A percentile compares a stretch with the other conserved stretches of the same genome.
Conservation (phyloP, 2,329 filamentous ascomycete species). For the Lachnellula hyalina region DNA sequence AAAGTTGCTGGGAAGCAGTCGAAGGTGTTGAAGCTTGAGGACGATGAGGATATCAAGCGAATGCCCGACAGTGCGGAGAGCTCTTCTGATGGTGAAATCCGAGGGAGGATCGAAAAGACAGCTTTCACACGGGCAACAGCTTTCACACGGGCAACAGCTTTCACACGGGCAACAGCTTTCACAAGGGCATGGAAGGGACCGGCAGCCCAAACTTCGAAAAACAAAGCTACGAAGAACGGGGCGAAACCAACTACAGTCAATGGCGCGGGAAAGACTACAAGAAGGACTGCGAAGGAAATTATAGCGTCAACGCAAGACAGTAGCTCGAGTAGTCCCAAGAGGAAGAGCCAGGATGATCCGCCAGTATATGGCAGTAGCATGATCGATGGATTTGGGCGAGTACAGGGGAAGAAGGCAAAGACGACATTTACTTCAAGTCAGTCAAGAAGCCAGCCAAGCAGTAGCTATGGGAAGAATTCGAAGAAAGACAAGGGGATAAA, state of each 20-base stretch:
- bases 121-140: not conserved
- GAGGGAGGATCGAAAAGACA: not conserved
- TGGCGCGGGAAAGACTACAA: not conserved
- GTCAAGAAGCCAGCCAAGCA: not conserved
- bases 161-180: not conserved
- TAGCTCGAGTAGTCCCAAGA: constrained; percentile 12
- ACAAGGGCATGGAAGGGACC: not conserved
- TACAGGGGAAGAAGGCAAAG: constrained; percentile 5
- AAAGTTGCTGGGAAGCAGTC: constrained; percentile 1
- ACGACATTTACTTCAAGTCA: constrained; percentile 4
- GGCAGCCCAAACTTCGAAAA: not conserved
- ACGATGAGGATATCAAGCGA: constrained; percentile 11
- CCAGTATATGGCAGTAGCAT: constrained; percentile 11
- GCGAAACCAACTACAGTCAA: constrained; percentile 1
- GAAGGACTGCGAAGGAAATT: not conserved
- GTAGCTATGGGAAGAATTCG: not conserved
- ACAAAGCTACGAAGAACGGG: not conserved
- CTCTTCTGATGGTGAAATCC: not conserved
- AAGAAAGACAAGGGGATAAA: not conserved
- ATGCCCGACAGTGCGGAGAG: constrained; percentile 6
- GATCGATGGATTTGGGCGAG: constrained; percentile 15
- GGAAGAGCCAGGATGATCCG: constrained; percentile 14
- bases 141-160: not conserved
- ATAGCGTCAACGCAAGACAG: not conserved
- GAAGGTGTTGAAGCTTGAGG: not conserved